These are phyloP conservation scores for Dryadomyces sulphureus DNA, from an alignment of 2,329 filamentous ascomycete species.

Conservation along the genomic window DNA sequence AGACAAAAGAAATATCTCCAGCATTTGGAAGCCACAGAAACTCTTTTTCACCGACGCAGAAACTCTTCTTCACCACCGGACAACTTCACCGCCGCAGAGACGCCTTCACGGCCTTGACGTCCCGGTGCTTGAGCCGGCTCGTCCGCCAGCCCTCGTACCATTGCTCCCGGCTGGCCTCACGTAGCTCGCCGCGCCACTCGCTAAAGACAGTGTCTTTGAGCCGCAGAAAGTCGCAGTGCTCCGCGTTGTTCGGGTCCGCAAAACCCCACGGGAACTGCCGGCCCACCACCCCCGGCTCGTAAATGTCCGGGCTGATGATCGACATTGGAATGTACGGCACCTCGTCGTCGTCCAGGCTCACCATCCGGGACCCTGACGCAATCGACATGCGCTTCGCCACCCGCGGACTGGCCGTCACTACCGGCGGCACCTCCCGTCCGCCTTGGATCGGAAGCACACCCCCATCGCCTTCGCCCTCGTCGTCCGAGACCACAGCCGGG, in stretches of 20 bases:
- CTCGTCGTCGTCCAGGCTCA: constrained; percentile 34
- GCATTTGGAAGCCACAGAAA: no score
- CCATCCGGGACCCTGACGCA: constrained; percentile 30
- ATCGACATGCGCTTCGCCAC: constrained; percentile 30
- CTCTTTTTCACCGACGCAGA: no score
- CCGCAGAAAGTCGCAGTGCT: constrained; percentile 86
- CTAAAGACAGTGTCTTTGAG: constrained; percentile 85
- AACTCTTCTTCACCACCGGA: constrained; percentile 5
- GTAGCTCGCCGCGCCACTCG: constrained; percentile 84
- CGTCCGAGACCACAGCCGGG: constrained; percentile 13
- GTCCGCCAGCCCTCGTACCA: constrained; percentile 97
- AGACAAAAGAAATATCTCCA: no score
- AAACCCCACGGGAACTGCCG: constrained; percentile 95
- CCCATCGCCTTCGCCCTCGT: constrained; percentile 12
- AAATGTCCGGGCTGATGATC: constrained; percentile 84
- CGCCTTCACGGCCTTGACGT: constrained; percentile 18
- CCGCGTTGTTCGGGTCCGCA: constrained; percentile 77
- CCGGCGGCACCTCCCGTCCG: constrained; percentile 1
- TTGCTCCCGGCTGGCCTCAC: constrained; percentile 76
- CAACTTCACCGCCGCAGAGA: constrained; percentile 19
- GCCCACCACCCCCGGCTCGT: constrained; percentile 66
- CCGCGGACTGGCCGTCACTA: constrained; percentile 14
- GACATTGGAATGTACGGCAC: constrained; percentile 72
- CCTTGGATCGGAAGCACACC: constrained; percentile 20
- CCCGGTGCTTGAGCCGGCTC: constrained; percentile 43